These are phyloP conservation scores for Epichloe sp. DNA, from an alignment of 2,329 filamentous ascomycete genomes.

Conservation along the genomic window DNA sequence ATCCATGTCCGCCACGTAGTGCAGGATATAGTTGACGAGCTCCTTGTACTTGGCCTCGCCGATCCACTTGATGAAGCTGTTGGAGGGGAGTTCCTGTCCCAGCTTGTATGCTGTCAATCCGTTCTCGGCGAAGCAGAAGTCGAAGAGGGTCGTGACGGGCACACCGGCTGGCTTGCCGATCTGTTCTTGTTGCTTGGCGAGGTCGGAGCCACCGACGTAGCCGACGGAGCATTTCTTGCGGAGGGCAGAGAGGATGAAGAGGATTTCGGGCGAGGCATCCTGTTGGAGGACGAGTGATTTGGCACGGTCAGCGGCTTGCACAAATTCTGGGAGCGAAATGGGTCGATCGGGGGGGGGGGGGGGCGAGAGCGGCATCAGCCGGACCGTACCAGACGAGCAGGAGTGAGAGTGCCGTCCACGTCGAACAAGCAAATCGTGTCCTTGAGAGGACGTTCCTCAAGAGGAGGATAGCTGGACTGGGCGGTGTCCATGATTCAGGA, in stretches of 20 bases:
- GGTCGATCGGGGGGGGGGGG: background rate
- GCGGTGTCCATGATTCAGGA: conserved; percentile 25
- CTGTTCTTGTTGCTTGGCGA: conserved; percentile 92
- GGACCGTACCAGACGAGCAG: conserved; percentile 55
- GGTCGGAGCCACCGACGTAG: conserved; percentile 85
- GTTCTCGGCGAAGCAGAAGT: conserved; percentile 97
- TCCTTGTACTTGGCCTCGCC: conserved; percentile 75
- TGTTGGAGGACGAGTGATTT: conserved; percentile 20
- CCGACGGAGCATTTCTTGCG: conserved; percentile 83
- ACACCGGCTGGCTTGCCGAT: conserved; percentile 51
- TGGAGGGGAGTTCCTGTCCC: conserved; percentile 60
- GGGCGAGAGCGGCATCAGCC: background rate
- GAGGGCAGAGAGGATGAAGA: conserved; percentile 62
- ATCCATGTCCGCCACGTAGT: conserved; percentile 74
- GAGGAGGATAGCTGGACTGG: conserved; percentile 47
- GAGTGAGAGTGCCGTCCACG: conserved; percentile 85
- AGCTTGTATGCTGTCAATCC: conserved; percentile 82
- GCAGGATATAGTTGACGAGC: conserved; percentile 62
- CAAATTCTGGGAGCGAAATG: background rate
- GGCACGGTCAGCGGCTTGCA: background rate
- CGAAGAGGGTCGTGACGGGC: conserved; percentile 76
- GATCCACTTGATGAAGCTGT: conserved; percentile 84
- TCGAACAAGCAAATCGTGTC: conserved; percentile 95
- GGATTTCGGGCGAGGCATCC: conserved; percentile 67
- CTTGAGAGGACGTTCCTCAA: conserved; percentile 74